Evolutionary conservation across 1,284 basidiomycete genomes (phyloP).

Genomic region (Exobasidium rhododendri): DNA sequence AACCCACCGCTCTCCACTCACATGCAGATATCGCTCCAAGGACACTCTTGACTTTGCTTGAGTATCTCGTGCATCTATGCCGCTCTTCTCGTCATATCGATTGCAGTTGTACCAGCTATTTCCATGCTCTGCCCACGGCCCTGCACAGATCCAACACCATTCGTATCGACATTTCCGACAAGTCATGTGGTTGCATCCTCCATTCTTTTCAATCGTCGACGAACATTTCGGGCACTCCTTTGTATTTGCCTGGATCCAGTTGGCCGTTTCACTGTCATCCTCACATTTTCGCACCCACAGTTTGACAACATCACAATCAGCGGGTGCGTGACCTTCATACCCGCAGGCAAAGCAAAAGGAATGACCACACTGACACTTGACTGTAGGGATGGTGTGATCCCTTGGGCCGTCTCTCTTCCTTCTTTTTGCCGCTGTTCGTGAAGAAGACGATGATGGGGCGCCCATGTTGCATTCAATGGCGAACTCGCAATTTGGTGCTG

Average conservation of each 20-base stretch:
- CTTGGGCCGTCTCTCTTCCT: constrained; percentile 7
- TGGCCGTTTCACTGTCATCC: constrained; percentile 96
- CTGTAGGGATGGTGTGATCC: constrained; percentile 75
- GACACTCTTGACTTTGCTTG: constrained; percentile 75
- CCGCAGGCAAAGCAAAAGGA: constrained; percentile 62
- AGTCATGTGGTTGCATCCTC: constrained; percentile 70
- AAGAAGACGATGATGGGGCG: constrained; percentile 59
- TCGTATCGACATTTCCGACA: constrained; percentile 56
- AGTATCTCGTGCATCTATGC: constrained; percentile 69
- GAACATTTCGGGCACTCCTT: constrained; percentile 90
- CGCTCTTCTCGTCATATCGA: constrained; percentile 89
- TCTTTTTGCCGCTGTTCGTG: constrained; percentile 1
- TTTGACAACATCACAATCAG: constrained; percentile 81
- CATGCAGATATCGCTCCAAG: constrained; percentile 89
- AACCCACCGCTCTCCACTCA: constrained; percentile 60
- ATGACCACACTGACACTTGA: constrained; percentile 70
- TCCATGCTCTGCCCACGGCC: constrained; percentile 95
- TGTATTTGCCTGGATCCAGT: constrained; percentile 99
- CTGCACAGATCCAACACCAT: constrained; percentile 68
- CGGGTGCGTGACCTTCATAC: constrained; percentile 74
- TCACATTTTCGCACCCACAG: constrained; percentile 96
- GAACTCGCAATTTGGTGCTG: constrained; percentile 65
- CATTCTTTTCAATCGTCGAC: constrained; percentile 98
- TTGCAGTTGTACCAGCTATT: constrained; percentile 98
- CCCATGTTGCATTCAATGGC: constrained; percentile 80